Evolutionary conservation across 192 early-diverging fungal species (phyloP).

Genomic region (Backusella psychrophila): DNA sequence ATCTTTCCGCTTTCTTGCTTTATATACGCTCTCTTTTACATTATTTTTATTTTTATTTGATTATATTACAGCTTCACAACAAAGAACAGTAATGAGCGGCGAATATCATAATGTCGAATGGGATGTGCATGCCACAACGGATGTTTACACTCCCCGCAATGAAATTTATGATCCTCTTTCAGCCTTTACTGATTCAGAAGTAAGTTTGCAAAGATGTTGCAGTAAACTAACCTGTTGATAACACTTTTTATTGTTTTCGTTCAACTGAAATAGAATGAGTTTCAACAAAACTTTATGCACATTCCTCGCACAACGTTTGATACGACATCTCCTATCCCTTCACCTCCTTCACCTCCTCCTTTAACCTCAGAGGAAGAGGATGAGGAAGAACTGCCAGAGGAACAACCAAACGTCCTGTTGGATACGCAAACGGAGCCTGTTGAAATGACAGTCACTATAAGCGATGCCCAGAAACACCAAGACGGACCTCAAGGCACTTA

Average conservation of each 20-base stretch:
- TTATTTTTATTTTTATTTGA: not conserved
- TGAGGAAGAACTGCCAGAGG: not conserved
- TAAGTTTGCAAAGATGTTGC: not conserved
- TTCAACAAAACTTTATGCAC: not conserved
- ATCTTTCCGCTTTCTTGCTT: not conserved
- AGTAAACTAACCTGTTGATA: no score
- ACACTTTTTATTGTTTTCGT: no score
- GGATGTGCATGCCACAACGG: conserved; percentile 25
- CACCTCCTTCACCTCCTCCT: not conserved
- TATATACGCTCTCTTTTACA: not conserved
- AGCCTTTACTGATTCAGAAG: conserved; percentile 6
- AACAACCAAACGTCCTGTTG: not conserved
- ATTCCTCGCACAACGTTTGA: not conserved
- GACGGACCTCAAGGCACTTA: conserved; percentile 81
- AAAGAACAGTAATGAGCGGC: conserved; percentile 14
- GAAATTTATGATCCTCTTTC: conserved; percentile 18
- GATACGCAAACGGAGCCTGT: conserved; percentile 5
- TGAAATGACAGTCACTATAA: conserved; percentile 62
- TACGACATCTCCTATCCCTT: not conserved
- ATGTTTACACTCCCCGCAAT: conserved; percentile 14
- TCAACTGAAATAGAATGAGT: not conserved
- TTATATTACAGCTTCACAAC: not conserved
- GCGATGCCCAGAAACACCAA: conserved; percentile 84
- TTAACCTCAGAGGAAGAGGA: not conserved
- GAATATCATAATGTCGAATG: conserved; percentile 24